phyloP scores from a whole-genome alignment of 2,329 filamentous ascomycete species.

The Cercospora sp. region DNA sequence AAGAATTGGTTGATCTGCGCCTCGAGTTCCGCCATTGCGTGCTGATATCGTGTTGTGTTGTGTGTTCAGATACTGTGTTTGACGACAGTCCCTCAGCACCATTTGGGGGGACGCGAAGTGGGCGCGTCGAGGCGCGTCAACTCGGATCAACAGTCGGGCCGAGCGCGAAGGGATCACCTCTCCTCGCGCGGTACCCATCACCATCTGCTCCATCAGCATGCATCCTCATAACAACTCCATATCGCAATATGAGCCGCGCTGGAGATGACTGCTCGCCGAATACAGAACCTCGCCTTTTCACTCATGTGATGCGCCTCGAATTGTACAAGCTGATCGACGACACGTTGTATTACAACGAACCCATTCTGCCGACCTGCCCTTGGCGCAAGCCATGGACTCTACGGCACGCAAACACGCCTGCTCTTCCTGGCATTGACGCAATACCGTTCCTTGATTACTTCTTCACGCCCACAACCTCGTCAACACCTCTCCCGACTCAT shows the following conservation, averaged over 20 bases:
- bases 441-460: neutral
- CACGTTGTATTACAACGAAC: no score
- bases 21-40: slow-evolving; percentile 51
- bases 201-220: neutral
- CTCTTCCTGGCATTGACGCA: neutral
- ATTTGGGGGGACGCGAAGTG: neutral
- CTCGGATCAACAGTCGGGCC: neutral
- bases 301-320: no score
- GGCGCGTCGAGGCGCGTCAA: slow-evolving; percentile 1
- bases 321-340: no score
- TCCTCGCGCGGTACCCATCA: no score
- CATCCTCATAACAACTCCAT: neutral
- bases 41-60: neutral
- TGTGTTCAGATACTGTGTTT: neutral
- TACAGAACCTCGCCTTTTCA: no score
- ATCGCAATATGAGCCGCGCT: neutral
- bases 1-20: slow-evolving; percentile 62
- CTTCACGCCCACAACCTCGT: neutral
- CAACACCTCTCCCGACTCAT: neutral
- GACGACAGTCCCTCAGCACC: neutral
- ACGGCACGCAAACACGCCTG: neutral
- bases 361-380: no score
- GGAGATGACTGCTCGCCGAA: no score
- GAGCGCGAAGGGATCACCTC: neutral
- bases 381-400: neutral